Base-by-base conservation (phyloP, 2,329 filamentous ascomycete genomes). In the Sarocladium oryzae region DNA sequence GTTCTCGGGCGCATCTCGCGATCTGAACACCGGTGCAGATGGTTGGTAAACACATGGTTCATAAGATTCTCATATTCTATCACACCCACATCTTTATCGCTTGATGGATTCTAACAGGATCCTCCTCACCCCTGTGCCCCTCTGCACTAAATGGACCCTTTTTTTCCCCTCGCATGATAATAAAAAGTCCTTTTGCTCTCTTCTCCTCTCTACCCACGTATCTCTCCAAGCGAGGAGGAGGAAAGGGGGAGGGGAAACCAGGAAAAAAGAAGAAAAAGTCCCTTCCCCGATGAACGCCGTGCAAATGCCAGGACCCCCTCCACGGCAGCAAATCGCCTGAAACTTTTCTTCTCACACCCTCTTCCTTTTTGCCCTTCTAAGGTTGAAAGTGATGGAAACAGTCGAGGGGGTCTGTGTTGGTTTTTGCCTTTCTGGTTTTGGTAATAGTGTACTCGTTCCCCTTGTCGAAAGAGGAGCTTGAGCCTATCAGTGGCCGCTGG, bases 201-300 rank as follows among this genome's bases (percentile, higher is more conserved):
- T 36, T 18, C 24, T n/a, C 33, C 9, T n/a, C n/a, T n/a, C n/a
- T 32, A 5, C 18, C 23, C 7, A 23, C 18, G 7, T 30, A 30
- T 13, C 21, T 21, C 32, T 18, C 30, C 23, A 18, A 13, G 15
- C 18, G 11, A 49, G 32, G 8, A 41, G 24, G 46, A 49, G 23
- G 15, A 24, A 33, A n/a, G n/a, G n/a, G n/a, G n/a, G 18, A 32
- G 26, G 23, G 37, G 23, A 51, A 32, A 28, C 10, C 15, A 28
- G 10, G 20, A 16, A 13, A 52, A 13, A 20, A 35, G 10, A 21
- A 48, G 26, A n/a, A 48, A 33, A 48, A 48, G 26, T n/a, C 43
- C 43, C 26, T 33, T 48, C 43, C 43, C 43, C 28, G 43, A 48
- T 36, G 36, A 51, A 51, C 50, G 50, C 50, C 50, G 24, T 51